Conservation (phyloP, 108 stramenopile species). For the Cyclotella sp. region DNA sequence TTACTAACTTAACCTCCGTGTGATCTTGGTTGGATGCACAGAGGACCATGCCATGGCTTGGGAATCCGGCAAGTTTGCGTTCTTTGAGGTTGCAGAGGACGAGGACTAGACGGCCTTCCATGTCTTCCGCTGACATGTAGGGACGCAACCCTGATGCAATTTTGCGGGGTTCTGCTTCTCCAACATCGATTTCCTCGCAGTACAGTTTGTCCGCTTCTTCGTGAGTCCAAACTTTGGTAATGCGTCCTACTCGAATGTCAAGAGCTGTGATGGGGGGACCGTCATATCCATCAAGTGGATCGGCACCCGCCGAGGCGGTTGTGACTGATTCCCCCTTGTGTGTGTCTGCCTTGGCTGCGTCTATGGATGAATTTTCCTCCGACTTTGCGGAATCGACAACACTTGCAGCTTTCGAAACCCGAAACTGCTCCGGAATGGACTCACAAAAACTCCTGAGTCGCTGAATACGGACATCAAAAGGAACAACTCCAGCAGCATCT, state of each 20-base stretch:
- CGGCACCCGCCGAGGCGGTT: slow-evolving; percentile 41
- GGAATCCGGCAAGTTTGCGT: slow-evolving; percentile 94
- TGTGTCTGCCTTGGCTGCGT: slow-evolving; percentile 9
- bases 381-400: slow-evolving; percentile 22
- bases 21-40: slow-evolving; percentile 94
- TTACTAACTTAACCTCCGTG: slow-evolving; percentile 88
- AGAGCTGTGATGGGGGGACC: slow-evolving; percentile 90
- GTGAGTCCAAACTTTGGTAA: slow-evolving; percentile 95
- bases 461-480: slow-evolving; percentile 67
- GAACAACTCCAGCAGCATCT: slow-evolving; percentile 66
- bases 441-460: slow-evolving; percentile 74
- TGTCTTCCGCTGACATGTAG: slow-evolving; percentile 81
- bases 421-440: slow-evolving; percentile 82
- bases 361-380: slow-evolving; percentile 15
- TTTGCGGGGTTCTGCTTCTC: slow-evolving; percentile 90
- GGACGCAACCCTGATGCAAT: slow-evolving; percentile 96
- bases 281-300: slow-evolving; percentile 77
- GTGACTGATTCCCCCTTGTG: slow-evolving; percentile 15
- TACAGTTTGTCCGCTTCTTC: slow-evolving; percentile 96
- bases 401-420: slow-evolving; percentile 40
- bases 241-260: slow-evolving; percentile 91
- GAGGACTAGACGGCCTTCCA: slow-evolving; percentile 90
- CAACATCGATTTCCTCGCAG: slow-evolving; percentile 98
- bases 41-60: slow-evolving; percentile 98
- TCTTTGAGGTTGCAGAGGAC: slow-evolving; percentile 98